A percentile compares a stretch with the other conserved stretches of the same genome.
These are phyloP conservation scores for Pulicaria dysenterica DNA, from an alignment of 129 eudicot species.

Conservation along the genomic window DNA sequence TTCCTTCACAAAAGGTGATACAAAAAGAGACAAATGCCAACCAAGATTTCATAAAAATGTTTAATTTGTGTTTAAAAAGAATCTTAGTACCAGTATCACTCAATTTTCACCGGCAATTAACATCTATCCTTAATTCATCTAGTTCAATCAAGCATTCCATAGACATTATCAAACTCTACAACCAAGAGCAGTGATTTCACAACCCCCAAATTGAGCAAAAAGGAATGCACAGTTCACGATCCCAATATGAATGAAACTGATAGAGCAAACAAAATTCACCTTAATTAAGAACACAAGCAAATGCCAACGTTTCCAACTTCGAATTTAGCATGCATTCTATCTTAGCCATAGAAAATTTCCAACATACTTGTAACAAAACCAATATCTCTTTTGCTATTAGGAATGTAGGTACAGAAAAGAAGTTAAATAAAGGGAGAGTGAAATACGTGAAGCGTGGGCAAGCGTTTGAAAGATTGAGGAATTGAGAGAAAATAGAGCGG, in stretches of 20 bases:
- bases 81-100: neutral
- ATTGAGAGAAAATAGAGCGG: slow-evolving; percentile 57
- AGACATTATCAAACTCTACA: neutral
- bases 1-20: neutral
- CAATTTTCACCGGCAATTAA: neutral
- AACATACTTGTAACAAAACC: slow-evolving; percentile 3
- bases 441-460: slow-evolving; percentile 66
- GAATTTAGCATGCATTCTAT: neutral
- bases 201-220: neutral
- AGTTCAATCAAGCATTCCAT: neutral
- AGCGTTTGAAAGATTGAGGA: slow-evolving; percentile 52
- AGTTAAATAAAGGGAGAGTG: slow-evolving; percentile 10
- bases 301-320: slow-evolving; percentile 6
- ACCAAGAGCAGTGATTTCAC: slow-evolving; percentile 1
- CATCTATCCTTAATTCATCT: slow-evolving; percentile 1
- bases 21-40: neutral
- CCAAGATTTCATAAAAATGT: neutral
- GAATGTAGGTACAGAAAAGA: neutral
- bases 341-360: neutral
- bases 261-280: slow-evolving; percentile 12
- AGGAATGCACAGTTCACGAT: slow-evolving; percentile 2
- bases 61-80: slow-evolving; percentile 14
- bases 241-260: slow-evolving; percentile 11
- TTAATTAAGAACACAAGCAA: neutral
- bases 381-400: neutral